Conservation (phyloP, 2,329 filamentous ascomycete species). For the Hymenoscyphus fraxineus region DNA sequence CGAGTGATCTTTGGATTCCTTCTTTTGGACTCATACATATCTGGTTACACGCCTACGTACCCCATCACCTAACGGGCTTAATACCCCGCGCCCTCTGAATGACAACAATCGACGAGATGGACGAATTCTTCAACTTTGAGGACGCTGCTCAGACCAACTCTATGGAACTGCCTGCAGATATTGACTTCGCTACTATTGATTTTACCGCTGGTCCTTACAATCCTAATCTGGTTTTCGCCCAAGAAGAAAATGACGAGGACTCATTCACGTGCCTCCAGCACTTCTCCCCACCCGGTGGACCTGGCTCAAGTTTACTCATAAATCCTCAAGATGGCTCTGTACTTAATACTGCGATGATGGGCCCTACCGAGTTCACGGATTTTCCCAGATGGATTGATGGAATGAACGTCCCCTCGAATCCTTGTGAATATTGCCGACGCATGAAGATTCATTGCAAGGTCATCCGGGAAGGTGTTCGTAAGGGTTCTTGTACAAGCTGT, state of each 20-base stretch:
- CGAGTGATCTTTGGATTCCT: not conserved
- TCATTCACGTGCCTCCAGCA: constrained; percentile 58
- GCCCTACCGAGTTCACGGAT: constrained; percentile 43
- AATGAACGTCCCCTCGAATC: constrained; percentile 32
- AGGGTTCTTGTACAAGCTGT: constrained; percentile 60
- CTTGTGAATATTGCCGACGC: constrained; percentile 50
- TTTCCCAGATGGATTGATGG: constrained; percentile 35
- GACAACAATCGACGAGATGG: constrained; percentile 45
- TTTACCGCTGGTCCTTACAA: constrained; percentile 35
- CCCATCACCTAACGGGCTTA: not conserved
- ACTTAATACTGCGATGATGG: constrained; percentile 35
- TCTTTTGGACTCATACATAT: not conserved
- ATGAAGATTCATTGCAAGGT: constrained; percentile 57
- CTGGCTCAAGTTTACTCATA: constrained; percentile 30
- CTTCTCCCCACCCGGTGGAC: constrained; percentile 43
- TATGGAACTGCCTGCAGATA: constrained; percentile 7
- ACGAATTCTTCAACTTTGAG: constrained; percentile 64
- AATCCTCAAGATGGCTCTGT: constrained; percentile 32
- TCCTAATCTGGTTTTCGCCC: constrained; percentile 52
- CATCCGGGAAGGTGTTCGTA: constrained; percentile 56
- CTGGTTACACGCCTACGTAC: not conserved
- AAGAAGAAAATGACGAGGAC: constrained; percentile 56
- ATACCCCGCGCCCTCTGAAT: constrained; percentile 31
- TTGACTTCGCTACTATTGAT: constrained; percentile 19
- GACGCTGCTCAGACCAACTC: constrained; percentile 37